Conservation (phyloP, 352 stramenopile genomes). For the Phytopythium vexans region DNA sequence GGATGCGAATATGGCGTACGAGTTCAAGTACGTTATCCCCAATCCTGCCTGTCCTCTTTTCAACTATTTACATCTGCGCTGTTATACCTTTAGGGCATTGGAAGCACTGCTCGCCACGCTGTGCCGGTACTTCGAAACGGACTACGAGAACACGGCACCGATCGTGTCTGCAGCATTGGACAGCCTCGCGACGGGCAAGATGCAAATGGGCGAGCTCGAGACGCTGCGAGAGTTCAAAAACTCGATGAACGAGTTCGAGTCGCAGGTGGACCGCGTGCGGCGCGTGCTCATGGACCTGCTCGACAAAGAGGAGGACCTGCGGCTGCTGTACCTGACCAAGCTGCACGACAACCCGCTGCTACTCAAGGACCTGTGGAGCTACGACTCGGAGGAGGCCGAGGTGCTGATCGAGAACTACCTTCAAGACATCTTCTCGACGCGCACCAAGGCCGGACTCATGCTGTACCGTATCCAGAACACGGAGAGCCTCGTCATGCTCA, state of each 20-base stretch:
- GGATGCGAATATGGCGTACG: slow-evolving; percentile 54
- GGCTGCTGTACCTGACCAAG: slow-evolving; percentile 65
- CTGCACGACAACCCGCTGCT: slow-evolving; percentile 53
- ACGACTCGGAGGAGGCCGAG: slow-evolving; percentile 73
- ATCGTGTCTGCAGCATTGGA: slow-evolving; percentile 48
- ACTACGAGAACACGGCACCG: slow-evolving; percentile 45
- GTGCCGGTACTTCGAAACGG: slow-evolving; percentile 46
- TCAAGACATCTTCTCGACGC: slow-evolving; percentile 78
- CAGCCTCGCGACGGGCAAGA: slow-evolving; percentile 39
- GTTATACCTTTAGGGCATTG: slow-evolving; percentile 25
- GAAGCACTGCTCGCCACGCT: slow-evolving; percentile 62
- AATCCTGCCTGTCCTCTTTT: not conserved
- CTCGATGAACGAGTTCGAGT: slow-evolving; percentile 68
- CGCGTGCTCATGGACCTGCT: slow-evolving; percentile 61
- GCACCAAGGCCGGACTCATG: slow-evolving; percentile 63
- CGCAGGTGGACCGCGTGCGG: slow-evolving; percentile 56
- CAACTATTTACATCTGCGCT: not conserved
- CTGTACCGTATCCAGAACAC: slow-evolving; percentile 75
- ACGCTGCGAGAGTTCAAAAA: slow-evolving; percentile 68
- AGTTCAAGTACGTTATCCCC: slow-evolving; percentile 52
- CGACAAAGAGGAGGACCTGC: slow-evolving; percentile 65
- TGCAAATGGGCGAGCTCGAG: slow-evolving; percentile 51
- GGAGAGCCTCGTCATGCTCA: slow-evolving; percentile 76
- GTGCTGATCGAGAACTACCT: slow-evolving; percentile 78
- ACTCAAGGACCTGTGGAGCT: slow-evolving; percentile 51